phyloP scores from a whole-genome alignment of 805 yeast genomes.

The Groenewaldozyma tartarivorans region DNA sequence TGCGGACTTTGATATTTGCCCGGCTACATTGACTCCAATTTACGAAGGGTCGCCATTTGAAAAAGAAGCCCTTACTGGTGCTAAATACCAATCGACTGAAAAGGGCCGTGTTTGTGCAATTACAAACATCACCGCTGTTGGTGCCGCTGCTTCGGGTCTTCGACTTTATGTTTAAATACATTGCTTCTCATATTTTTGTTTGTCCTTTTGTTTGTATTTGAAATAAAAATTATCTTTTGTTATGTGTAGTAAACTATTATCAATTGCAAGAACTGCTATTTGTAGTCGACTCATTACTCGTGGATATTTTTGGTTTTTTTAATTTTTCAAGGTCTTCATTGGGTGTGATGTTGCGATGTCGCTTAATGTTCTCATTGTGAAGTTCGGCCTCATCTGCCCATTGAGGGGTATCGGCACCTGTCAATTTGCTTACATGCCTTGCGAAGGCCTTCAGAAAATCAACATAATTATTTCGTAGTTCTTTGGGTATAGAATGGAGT shows the following conservation, averaged over 20 bases:
- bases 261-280: too few species aligned
- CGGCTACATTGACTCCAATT: conserved; percentile 79
- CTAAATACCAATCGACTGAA: conserved; percentile 67
- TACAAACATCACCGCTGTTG: conserved; percentile 69
- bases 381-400: too few species aligned
- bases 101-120: conserved; percentile 74
- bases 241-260: neutral
- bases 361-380: too few species aligned
- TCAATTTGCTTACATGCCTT: neutral
- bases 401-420: neutral
- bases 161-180: conserved; percentile 28
- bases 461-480: neutral
- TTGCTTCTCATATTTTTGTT: conserved; percentile 5
- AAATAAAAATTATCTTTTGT: neutral
- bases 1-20: conserved; percentile 86
- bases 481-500: conserved; percentile 1
- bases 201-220: conserved; percentile 9
- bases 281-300: too few species aligned
- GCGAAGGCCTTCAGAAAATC: neutral
- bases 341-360: too few species aligned
- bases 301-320: too few species aligned
- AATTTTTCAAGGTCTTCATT: too few species aligned
- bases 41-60: conserved; percentile 64
- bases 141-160: conserved; percentile 88
- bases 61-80: conserved; percentile 80